Percentiles rank a stretch among this genome's conserved stretches.
Conservation (phyloP, 1,139 yeast species). For the Trichomonascaceae sp. region DNA sequence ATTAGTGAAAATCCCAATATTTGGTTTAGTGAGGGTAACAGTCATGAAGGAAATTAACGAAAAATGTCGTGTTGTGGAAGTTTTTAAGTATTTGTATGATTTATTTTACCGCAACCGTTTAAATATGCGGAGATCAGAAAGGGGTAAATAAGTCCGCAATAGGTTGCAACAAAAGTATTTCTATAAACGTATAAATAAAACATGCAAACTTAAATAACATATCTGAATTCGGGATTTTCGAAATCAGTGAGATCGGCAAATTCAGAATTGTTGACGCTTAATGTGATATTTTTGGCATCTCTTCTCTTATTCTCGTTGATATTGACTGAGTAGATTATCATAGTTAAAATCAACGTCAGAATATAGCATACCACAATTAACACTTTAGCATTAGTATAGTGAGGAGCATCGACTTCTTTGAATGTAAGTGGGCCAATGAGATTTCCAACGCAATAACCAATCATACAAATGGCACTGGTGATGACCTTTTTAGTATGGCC, state of each 20-base stretch:
- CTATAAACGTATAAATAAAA: not conserved
- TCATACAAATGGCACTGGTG: constrained; percentile 39
- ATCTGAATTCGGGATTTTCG: constrained; percentile 48
- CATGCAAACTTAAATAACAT: constrained; percentile 17
- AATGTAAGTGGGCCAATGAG: constrained; percentile 53
- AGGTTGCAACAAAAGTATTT: not conserved
- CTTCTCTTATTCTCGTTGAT: constrained; percentile 33
- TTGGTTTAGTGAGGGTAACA: constrained; percentile 12
- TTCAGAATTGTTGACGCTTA: constrained; percentile 35
- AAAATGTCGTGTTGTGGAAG: not conserved
- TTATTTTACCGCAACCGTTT: not conserved
- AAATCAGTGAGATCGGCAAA: constrained; percentile 62
- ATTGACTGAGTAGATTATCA: constrained; percentile 31
- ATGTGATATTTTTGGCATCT: constrained; percentile 23
- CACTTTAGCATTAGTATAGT: constrained; percentile 42
- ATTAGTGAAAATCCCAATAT: constrained; percentile 35
- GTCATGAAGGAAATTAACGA: not conserved
- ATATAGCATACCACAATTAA: constrained; percentile 37
- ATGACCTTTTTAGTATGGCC: constrained; percentile 56
- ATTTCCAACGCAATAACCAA: constrained; percentile 57
- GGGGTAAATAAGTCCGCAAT: not conserved
- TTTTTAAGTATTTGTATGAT: not conserved
- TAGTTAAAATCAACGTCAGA: constrained; percentile 23
- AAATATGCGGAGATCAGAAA: not conserved
- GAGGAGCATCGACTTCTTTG: constrained; percentile 45